Evolutionary conservation across 2,329 filamentous ascomycete species (phyloP), one percentile per base, ranked within the genome.

Genomic region (Neodidymelliopsis sp.): DNA sequence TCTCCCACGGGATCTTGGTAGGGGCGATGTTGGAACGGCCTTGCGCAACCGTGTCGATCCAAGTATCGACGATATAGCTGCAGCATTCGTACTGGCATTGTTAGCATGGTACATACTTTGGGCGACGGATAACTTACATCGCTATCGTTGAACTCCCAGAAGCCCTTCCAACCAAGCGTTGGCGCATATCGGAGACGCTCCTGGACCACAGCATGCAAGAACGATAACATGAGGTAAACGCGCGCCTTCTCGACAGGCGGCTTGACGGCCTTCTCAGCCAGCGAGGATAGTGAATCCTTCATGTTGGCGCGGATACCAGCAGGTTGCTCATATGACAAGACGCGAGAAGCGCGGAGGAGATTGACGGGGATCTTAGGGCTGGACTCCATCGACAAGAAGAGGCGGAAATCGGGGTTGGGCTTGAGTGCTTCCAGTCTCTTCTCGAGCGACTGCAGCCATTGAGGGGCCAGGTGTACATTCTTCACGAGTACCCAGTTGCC

Each of bases 61-160:
- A 99, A 23, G 88, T 90, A 69, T 99, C 94, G 61, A 97, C 91
- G 59, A 99, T 95, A 73, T 90, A 94, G 44, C 91, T 90, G 34
- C 90, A 96, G 76, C 94, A 99, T 81, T 99, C 93, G 74, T 97
- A 97, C 89, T 94, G 63, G 10, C 30, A 18, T 16, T 31, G 38
- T 76, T 67, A 79, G 74, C 44, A 63, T 31, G 45, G 13, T 0
- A 9, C 4, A 33, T n/a, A 5, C 6, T 13, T 1, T 29, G 19
- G 5, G 24, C 15, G 2, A 41, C 9, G 15, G n/a, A 10, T 27
- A 59, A 86, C 90, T 89, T 84, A 95, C 90, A 75, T 99, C 94
- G 63, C 92, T 96, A 74, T 99, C 95, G 71, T 99, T 99, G 75
- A 99, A 99, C 75, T 99, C 95, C 94, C 95, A 99, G 81, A 97